These are phyloP conservation scores for Crassisporium funariophilum DNA, from an alignment of 768 basidiomycete genomes.

Conservation along the genomic window DNA sequence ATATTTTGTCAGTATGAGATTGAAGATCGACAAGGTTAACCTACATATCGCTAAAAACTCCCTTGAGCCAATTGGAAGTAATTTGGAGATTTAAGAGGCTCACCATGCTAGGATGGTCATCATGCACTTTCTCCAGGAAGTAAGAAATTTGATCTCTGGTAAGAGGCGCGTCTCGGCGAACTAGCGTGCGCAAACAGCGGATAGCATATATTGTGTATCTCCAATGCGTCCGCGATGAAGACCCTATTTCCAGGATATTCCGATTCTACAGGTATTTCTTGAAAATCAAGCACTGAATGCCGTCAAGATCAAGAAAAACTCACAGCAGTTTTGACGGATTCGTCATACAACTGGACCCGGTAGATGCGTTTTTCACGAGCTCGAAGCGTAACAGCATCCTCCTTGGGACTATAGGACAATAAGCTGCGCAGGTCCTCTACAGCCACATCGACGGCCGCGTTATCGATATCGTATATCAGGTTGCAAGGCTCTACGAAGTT, in stretches of 20 bases:
- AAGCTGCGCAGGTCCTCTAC: conserved; percentile 37
- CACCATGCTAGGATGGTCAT: conserved; percentile 70
- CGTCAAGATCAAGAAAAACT: conserved; percentile 18
- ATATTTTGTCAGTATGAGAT: neutral
- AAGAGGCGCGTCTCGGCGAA: conserved; percentile 63
- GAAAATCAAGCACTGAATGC: conserved; percentile 2
- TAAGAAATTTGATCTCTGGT: conserved; percentile 51
- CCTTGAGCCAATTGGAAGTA: neutral
- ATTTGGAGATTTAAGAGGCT: conserved; percentile 25
- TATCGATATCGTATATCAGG: conserved; percentile 55
- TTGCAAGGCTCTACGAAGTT: conserved; percentile 65
- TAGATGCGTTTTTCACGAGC: conserved; percentile 47
- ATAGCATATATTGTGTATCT: conserved; percentile 73
- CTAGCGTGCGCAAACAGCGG: conserved; percentile 65
- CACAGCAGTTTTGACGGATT: conserved; percentile 47
- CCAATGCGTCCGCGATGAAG: conserved; percentile 73
- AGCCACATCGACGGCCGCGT: conserved; percentile 41
- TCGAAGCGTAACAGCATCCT: conserved; percentile 39
- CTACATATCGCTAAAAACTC: conserved; percentile 56
- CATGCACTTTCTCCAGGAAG: conserved; percentile 60
- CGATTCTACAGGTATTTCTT: conserved; percentile 33
- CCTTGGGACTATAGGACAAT: conserved; percentile 35
- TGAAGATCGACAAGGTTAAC: conserved; percentile 18
- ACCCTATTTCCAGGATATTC: conserved; percentile 56
- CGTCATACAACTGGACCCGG: conserved; percentile 44